These are phyloP conservation scores for Kluyveromyces sp. DNA, from an alignment of 1,139 yeast species.

Conservation along the genomic window DNA sequence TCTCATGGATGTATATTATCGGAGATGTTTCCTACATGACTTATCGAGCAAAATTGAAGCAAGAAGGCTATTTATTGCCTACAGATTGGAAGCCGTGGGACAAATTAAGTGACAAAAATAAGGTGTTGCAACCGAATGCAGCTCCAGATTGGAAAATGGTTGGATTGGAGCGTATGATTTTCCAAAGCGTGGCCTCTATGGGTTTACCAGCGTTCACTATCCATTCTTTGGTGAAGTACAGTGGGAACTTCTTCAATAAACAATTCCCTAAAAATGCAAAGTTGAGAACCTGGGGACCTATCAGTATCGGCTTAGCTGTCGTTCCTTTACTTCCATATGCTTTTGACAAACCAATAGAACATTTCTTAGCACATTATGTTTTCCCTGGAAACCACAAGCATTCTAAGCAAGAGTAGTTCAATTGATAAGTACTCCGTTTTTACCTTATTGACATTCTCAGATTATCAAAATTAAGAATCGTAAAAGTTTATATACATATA, in stretches of 20 bases:
- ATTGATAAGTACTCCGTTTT: not conserved
- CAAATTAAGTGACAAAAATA: constrained; percentile 30
- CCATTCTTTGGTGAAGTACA: constrained; percentile 68
- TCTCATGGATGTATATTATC: constrained; percentile 68
- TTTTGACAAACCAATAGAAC: constrained; percentile 58
- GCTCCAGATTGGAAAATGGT: constrained; percentile 55
- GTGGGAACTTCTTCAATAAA: constrained; percentile 43
- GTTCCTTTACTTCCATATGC: constrained; percentile 74
- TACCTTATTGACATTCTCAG: too few relatives aligned
- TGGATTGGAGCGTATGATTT: constrained; percentile 62
- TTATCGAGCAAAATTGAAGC: constrained; percentile 65
- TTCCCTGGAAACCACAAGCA: constrained; percentile 35
- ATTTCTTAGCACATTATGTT: constrained; percentile 8
- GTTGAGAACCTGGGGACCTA: constrained; percentile 65
- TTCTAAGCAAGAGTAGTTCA: constrained; percentile 4
- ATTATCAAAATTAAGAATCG: too few relatives aligned
- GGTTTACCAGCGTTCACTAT: constrained; percentile 83
- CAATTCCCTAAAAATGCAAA: constrained; percentile 41
- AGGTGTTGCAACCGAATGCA: constrained; percentile 31
- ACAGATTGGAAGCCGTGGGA: constrained; percentile 65
- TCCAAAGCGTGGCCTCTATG: constrained; percentile 80
- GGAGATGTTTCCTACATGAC: constrained; percentile 76
- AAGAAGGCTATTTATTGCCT: constrained; percentile 56
- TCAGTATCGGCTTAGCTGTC: constrained; percentile 63
- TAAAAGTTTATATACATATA: too few relatives aligned